Evolutionary conservation across 2,329 filamentous ascomycete genomes (phyloP), one percentile per base, ranked within the genome.

Genomic region (Tricladium varicosporioides): DNA sequence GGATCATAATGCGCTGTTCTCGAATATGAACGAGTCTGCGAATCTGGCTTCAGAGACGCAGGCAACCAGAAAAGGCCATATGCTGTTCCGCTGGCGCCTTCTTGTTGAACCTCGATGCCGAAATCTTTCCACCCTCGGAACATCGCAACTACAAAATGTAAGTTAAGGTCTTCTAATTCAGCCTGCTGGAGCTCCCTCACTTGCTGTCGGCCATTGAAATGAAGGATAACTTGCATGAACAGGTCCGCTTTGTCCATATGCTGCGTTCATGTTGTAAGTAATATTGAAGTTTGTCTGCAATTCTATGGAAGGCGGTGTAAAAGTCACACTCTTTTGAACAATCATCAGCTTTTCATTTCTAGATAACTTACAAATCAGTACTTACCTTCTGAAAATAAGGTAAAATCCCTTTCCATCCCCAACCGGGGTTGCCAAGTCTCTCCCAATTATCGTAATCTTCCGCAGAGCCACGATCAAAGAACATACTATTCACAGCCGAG

Each of bases 391-490:
- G 10, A 10, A 40, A 40, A 40, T 40, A 40, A 3, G 36, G 36
- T 4, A 40, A n/a, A 40, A 40, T 40, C n/a, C 36, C 36, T 11
- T 40, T n/a, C 36, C 36, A 40, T 40, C 36, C 36, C 75, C 75
- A 55, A 51, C 53, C 70, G 67, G 49, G 51, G 27, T 76, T 77
- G 0, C 74, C 74, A 8, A 78, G 59, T 1, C 61, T 63, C 18
- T 68, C 68, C 75, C 76, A 78, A 1, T 68, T 62, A 47, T 76
- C 65, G 46, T 74, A 72, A 18, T 55, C 53, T 14, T 27, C 52
- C n/a, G 15, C 42, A 48, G 19, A 22, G 1, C 52, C 56, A 15
- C 48, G 53, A 48, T 56, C 53, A 47, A 53, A 59, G n/a, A 48
- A 56, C 57, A 59, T 56, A 33, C 51, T 27, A 48, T 59, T 59